Base-by-base conservation (phyloP, 2,329 filamentous ascomycete species). In the Delphinella strobiligena region DNA sequence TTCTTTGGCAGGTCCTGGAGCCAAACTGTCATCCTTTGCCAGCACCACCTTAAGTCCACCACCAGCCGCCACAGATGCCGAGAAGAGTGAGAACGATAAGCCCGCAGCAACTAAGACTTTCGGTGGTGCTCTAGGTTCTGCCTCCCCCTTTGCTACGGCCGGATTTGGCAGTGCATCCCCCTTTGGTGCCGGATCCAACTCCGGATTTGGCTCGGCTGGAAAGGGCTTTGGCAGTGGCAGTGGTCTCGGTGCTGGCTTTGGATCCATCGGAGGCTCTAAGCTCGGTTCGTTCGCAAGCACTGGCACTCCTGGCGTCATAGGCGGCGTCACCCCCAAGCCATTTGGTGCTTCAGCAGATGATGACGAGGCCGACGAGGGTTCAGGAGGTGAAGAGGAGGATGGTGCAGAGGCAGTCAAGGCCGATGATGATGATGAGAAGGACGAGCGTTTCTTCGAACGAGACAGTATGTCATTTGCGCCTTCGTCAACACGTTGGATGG, bases 341-440 rank as follows among this genome's bases (percentile, higher is more conserved):
- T 91, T 94, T 55, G 86, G 86, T 22, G 82, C 84, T 10, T 75
- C 83, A 1, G 78, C 78, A 30, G 80, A 75, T 43, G 77, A 79
- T 36, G 69, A 65, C 2, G 71, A 70, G 7, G 63, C 60, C 5
- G 63, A 67, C n/a, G 60, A 61, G 5, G 58, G 53, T 1, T 61
- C 61, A 19, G 65, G 68, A 12, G 71, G 71, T 12, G 76, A 74
- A 34, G 70, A 74, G 9, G 51, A 64, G n/a, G 67, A 70, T 16
- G 46, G 43, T 11, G 33, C 46, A 42, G 62, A 64, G 37, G 42
- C 67, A 62, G 58, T 61, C 51, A 48, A 58, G 60, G 51, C 49
- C 15, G 47, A 47, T 5, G 74, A 78, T 2, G 73, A 80, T 12
- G 79, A 77, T 58, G 80, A 79, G 61, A 80, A 75, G 56, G 59